Base-by-base conservation (phyloP, 75 land plant genomes). In the Cunninghamia lanceolata region DNA sequence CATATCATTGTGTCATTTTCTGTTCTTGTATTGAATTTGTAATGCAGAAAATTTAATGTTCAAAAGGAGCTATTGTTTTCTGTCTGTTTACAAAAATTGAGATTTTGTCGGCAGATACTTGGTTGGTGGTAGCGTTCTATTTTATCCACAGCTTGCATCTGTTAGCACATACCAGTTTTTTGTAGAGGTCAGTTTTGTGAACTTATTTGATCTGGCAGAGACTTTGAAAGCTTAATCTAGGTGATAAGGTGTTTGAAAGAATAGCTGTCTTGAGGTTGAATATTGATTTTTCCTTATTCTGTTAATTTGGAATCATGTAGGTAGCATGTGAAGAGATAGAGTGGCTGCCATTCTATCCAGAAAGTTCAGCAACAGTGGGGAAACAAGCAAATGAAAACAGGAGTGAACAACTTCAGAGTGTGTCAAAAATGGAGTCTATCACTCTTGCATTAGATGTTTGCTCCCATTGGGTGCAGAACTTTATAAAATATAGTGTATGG, bases 311-410 rank as follows among this genome's bases (percentile, higher is more conserved):
- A n/a, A 30, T 34, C 9, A 2, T 38, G 47, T 87, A 96, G 99
- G 99, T 98, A 28, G 98, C 93, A 19, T 96, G 98, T 87, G 99
- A 98, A 88, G 99, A 96, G 92, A 86, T 98, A 92, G 99, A 96
- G 17, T 98, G 99, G 99, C 92, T 98, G 83, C 94, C 96, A 19
- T 96, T 95, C 53, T 96, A 94, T 94, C 93, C 92, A 80, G 89
- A 88, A 70, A 84, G 76, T 45, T 82, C 77, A 80, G 70, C 73
- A 84, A 71, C 59, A 80, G 77, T 52, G 40, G 84, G 53, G 43
- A 92, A 90, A 40, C 83, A 81, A 45, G 79, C 83, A 30, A 91
- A 89, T 90, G 91, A 91, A 42, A 91, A 89, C 39, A 90, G 85
- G 53, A 82, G 70, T 47, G 89, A 84, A 66, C 80, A 86, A 86